phyloP scores from a whole-genome alignment of 495 filamentous ascomycete species.

The Evansstolkia leycettana region DNA sequence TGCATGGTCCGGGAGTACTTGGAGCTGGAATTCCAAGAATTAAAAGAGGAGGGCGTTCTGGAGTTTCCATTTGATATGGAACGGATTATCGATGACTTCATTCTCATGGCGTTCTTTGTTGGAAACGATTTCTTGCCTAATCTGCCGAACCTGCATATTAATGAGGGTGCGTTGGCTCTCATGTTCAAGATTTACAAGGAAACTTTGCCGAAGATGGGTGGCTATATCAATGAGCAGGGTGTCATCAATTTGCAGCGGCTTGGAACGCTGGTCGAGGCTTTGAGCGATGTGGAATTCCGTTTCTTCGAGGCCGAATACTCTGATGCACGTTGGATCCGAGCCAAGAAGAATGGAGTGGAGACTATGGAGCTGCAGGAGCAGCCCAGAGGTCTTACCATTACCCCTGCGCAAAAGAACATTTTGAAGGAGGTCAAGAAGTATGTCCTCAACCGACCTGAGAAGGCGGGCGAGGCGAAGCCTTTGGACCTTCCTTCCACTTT shows the following conservation, averaged over 20 bases:
- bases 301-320: constrained; percentile 84
- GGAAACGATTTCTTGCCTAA: constrained; percentile 99
- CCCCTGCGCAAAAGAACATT: constrained; percentile 67
- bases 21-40: constrained; percentile 90
- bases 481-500: constrained; percentile 65
- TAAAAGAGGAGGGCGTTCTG: constrained; percentile 65
- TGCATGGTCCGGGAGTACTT: constrained; percentile 96
- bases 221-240: constrained; percentile 94
- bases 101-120: constrained; percentile 98
- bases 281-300: constrained; percentile 74
- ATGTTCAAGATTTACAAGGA: constrained; percentile 98
- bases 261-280: constrained; percentile 64
- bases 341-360: constrained; percentile 42
- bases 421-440: constrained; percentile 76
- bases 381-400: constrained; percentile 52
- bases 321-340: constrained; percentile 84
- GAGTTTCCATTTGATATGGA: constrained; percentile 86
- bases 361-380: constrained; percentile 51
- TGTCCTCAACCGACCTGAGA: constrained; percentile 48
- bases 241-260: constrained; percentile 78
- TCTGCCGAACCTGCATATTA: constrained; percentile 92
- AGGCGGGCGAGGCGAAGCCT: constrained; percentile 26
- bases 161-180: constrained; percentile 86
- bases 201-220: constrained; percentile 73
- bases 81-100: constrained; percentile 96